Evolutionary conservation across 495 filamentous ascomycete genomes (phyloP).

Genomic region (Poronia punctata): DNA sequence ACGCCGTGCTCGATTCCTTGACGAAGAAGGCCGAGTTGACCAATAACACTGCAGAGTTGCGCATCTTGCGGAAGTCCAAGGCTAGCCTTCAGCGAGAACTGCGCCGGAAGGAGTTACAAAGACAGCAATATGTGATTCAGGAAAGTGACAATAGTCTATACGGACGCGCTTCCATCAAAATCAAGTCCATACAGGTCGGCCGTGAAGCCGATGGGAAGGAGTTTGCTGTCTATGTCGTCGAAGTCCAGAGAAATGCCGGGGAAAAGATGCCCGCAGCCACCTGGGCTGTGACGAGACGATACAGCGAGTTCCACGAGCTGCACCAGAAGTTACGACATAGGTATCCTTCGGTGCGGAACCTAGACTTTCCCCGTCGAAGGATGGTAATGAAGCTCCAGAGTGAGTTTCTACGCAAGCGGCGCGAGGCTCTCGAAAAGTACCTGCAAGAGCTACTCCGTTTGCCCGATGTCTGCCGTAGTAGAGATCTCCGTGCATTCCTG

Average conservation of each 20-base stretch:
- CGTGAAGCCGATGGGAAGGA: conserved; percentile 89
- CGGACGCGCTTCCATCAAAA: conserved; percentile 79
- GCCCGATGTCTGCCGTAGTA: conserved; percentile 88
- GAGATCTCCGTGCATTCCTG: conserved; percentile 87
- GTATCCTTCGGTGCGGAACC: conserved; percentile 77
- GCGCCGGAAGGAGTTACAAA: conserved; percentile 86
- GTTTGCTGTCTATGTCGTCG: conserved; percentile 87
- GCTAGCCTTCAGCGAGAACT: conserved; percentile 88
- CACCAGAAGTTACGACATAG: conserved; percentile 78
- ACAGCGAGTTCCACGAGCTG: conserved; percentile 95
- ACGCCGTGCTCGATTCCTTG: conserved; percentile 84
- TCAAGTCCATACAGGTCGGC: conserved; percentile 87
- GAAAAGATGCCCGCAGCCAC: conserved; percentile 81
- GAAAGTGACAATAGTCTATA: conserved; percentile 97
- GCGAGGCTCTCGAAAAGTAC: conserved; percentile 76
- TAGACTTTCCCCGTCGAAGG: conserved; percentile 86
- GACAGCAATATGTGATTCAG: conserved; percentile 94
- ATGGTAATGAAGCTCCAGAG: conserved; percentile 94
- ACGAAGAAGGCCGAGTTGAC: conserved; percentile 92
- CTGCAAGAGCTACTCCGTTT: conserved; percentile 74
- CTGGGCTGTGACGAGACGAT: conserved; percentile 74
- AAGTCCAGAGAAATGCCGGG: conserved; percentile 82
- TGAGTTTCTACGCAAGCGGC: conserved; percentile 88
- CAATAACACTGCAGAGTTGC: conserved; percentile 87
- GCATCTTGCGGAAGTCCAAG: conserved; percentile 91